Percentiles rank a stretch among this genome's conserved stretches.
These are phyloP conservation scores for Teratosphaeria epicoccoides DNA, from an alignment of 2,329 filamentous ascomycete species.

Conservation along the genomic window DNA sequence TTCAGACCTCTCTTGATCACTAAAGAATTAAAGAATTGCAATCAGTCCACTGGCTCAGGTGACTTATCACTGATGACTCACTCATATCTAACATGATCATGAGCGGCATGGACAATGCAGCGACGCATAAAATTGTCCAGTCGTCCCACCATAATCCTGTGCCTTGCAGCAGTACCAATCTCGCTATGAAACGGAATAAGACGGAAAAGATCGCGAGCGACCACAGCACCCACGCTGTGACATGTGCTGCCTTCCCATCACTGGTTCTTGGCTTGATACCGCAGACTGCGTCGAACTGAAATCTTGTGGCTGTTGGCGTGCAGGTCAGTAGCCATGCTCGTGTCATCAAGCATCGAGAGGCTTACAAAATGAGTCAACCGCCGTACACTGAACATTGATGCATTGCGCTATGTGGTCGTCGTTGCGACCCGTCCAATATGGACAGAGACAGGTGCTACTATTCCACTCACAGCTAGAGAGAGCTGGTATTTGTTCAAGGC, in stretches of 20 bases:
- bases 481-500: neutral
- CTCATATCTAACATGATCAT: neutral
- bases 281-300: neutral
- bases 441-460: neutral
- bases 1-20: slow-evolving; percentile 2
- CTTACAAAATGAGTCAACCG: neutral
- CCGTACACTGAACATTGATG: neutral
- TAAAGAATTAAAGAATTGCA: neutral
- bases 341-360: neutral
- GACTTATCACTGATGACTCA: neutral
- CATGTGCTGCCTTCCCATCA: neutral
- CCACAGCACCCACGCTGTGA: slow-evolving; percentile 1
- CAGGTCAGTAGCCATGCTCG: neutral
- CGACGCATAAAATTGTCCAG: neutral
- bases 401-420: neutral
- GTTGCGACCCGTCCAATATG: neutral
- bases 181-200: neutral
- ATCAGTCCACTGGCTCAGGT: neutral
- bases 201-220: neutral
- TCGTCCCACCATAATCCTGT: slow-evolving; percentile 1
- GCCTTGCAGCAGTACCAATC: neutral
- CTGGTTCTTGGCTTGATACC: neutral
- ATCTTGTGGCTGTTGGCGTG: neutral
- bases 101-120: neutral
- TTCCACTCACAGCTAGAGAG: neutral